Evolutionary conservation across 768 basidiomycete genomes (phyloP).

Genomic region (Xerocomellus intermedius): DNA sequence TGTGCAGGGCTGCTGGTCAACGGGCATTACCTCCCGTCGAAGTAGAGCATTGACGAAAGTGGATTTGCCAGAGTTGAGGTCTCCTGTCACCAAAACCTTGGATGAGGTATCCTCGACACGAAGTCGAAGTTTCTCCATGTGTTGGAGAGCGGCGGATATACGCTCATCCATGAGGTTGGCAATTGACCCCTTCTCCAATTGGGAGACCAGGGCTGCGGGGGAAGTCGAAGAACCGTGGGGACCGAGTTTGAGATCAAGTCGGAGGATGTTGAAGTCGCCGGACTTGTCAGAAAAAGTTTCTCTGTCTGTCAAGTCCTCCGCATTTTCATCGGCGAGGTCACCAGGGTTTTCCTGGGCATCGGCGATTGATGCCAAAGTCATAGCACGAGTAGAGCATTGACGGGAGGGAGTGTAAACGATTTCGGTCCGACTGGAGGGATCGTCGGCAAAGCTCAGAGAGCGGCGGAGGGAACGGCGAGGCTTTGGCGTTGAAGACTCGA

Average conservation of each 20-base stretch:
- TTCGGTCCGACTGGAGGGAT: slow-evolving; percentile 64
- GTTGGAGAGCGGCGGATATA: slow-evolving; percentile 66
- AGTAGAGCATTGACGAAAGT: slow-evolving; percentile 97
- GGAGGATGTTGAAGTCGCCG: slow-evolving; percentile 82
- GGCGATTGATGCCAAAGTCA: slow-evolving; percentile 54
- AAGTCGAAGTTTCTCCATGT: slow-evolving; percentile 80
- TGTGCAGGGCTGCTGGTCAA: slow-evolving; percentile 97
- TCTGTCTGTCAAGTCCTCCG: slow-evolving; percentile 29
- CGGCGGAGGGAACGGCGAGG: slow-evolving; percentile 51
- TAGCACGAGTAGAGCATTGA: slow-evolving; percentile 51
- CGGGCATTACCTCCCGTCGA: slow-evolving; percentile 88
- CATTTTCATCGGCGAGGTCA: slow-evolving; percentile 14
- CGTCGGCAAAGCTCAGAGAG: slow-evolving; percentile 83
- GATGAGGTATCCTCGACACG: slow-evolving; percentile 91
- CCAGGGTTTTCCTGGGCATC: slow-evolving; percentile 42
- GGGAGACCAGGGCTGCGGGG: slow-evolving; percentile 75
- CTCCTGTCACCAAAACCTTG: slow-evolving; percentile 96
- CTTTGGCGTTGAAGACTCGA: slow-evolving; percentile 28
- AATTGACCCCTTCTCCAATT: slow-evolving; percentile 90
- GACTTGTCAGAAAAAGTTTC: slow-evolving; percentile 40
- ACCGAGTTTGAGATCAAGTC: slow-evolving; percentile 91
- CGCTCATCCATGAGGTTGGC: slow-evolving; percentile 89
- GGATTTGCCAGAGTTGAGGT: slow-evolving; percentile 97
- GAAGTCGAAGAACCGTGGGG: slow-evolving; percentile 60
- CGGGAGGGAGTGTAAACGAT: slow-evolving; percentile 56